These are phyloP conservation scores for Aspergillus costaricaensis DNA, from an alignment of 2,329 filamentous ascomycete species.

Conservation along the genomic window DNA sequence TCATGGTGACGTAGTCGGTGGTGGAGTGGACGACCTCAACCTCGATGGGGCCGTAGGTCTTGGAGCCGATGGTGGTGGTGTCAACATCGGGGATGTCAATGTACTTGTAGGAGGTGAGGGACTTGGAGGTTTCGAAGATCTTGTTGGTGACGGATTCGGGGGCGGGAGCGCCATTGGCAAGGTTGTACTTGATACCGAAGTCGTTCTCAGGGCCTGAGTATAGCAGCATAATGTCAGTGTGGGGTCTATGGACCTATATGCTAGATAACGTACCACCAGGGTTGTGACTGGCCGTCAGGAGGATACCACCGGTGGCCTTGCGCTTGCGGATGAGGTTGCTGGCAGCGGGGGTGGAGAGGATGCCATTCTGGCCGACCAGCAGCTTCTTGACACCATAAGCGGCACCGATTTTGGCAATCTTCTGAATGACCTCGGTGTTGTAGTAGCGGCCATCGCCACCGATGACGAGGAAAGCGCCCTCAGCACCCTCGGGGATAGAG, in stretches of 20 bases:
- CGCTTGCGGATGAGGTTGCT: constrained; percentile 94
- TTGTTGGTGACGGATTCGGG: constrained; percentile 97
- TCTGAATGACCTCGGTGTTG: constrained; percentile 94
- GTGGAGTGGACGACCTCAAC: constrained; percentile 95
- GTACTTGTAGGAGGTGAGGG: constrained; percentile 87
- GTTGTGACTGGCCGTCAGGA: constrained; percentile 97
- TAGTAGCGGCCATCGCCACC: constrained; percentile 96
- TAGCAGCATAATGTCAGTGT: not conserved
- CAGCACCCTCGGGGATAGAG: constrained; percentile 90
- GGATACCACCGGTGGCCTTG: constrained; percentile 92
- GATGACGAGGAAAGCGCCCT: constrained; percentile 90
- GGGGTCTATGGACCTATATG: not conserved
- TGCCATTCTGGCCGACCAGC: constrained; percentile 91
- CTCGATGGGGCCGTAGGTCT: constrained; percentile 82
- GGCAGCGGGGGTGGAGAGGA: constrained; percentile 92
- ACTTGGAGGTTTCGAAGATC: constrained; percentile 91
- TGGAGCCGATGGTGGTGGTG: constrained; percentile 76
- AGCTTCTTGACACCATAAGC: constrained; percentile 99
- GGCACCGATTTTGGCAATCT: constrained; percentile 95
- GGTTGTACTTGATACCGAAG: constrained; percentile 99
- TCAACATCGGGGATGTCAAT: constrained; percentile 84
- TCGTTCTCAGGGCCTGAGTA: constrained; percentile 79
- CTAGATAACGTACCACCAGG: constrained; percentile 72
- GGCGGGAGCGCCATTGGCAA: constrained; percentile 91
- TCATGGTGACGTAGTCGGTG: constrained; percentile 87